Conservation (phyloP, 1,139 yeast species). For the Sugiyamaella grinbergsii region DNA sequence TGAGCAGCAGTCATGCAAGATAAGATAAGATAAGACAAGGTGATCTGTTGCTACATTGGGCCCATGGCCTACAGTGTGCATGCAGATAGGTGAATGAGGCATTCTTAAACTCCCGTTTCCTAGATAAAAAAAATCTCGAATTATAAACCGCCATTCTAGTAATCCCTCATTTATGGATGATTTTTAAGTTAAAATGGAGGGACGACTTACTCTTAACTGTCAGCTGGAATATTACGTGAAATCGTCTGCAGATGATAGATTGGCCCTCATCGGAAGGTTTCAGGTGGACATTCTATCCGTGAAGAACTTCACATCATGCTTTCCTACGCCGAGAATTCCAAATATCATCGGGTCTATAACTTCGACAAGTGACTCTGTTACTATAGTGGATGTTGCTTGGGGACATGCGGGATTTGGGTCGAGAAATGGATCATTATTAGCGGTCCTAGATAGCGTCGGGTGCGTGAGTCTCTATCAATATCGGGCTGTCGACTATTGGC, state of each 20-base stretch:
- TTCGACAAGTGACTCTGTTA: neutral
- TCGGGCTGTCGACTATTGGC: neutral
- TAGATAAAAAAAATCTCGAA: too few species aligned
- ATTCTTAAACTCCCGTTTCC: too few species aligned
- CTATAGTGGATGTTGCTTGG: constrained; percentile 4
- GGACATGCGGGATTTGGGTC: neutral
- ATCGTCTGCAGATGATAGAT: constrained; percentile 3
- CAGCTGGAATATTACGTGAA: neutral
- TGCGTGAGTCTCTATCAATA: constrained; percentile 5
- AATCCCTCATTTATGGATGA: too few species aligned
- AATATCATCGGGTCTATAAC: constrained; percentile 1
- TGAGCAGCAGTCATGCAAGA: too few species aligned
- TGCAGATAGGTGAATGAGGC: too few species aligned
- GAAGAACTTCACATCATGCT: neutral
- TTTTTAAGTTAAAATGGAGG: too few species aligned
- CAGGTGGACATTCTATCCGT: constrained; percentile 8
- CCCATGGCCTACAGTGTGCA: too few species aligned
- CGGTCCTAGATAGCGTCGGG: constrained; percentile 2
- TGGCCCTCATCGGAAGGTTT: neutral
- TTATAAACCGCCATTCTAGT: too few species aligned
- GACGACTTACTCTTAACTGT: too few species aligned
- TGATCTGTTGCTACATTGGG: too few species aligned
- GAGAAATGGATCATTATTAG: neutral
- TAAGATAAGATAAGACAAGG: too few species aligned
- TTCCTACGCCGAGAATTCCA: neutral